Base-by-base conservation (phyloP, 495 filamentous ascomycete species). In the Aspergillus avenaceus region DNA sequence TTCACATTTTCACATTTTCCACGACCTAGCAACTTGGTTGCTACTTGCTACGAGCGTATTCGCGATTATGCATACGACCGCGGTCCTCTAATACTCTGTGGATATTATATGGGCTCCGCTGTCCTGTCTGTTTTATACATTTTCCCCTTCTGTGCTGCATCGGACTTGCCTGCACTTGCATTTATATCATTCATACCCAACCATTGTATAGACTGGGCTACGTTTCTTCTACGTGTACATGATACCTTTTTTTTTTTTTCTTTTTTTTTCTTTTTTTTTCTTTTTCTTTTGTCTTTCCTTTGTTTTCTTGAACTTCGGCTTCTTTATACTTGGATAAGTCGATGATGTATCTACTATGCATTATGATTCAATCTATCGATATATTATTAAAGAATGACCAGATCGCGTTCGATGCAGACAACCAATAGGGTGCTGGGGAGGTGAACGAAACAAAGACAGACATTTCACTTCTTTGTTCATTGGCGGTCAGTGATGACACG, bases 171-270 rank as follows among this genome's bases (percentile, higher is more conserved):
- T 62, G 60, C 52, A 59, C 59, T 59, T 50, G 32, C 53, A 47
- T 22, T 49, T 34, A 25, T 31, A 45, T 32, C 27, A 43, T 24
- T 36, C 32, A 38, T 40, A 38, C 28, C 45, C 29, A 16, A 37
- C 21, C 37, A 31, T 34, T 49, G 13, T 50, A 50, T 50, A 50
- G 48, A 49, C 34, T 19, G 48, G 48, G 25, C 16, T 32, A 37
- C 48, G 38, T 49, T 48, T 27, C 22, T 44, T 54, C 44, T 49
- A 58, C 52, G 59, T 62, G 53, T 62, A 62, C 41, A 62, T 56
- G 60, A 62, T 62, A 62, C 58, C 60, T 59, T 43, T 50, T 48
- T 31, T 31, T 44, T 41, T 56, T 38, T 21, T 38, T 8, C 16
- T 44, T 41, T 56, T 38, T 21, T 38, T 8, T 11, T n/a, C n/a